Base-by-base conservation (phyloP, 192 early-diverging fungal genomes). In the Umbelopsis vinacea region DNA sequence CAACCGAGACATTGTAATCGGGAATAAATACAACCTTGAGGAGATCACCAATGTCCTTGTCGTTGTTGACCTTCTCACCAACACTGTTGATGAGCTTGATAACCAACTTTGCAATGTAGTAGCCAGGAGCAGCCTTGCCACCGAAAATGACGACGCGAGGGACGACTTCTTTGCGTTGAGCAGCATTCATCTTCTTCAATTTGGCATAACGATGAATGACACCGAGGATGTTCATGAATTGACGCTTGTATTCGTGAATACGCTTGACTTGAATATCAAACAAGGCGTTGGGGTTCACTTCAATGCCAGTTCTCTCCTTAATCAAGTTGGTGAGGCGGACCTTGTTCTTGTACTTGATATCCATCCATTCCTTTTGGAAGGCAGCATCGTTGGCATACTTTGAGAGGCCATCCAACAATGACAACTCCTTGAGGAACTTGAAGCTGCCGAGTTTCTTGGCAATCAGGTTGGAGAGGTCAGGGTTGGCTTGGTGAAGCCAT, bases 81-180 rank as follows among this genome's bases (percentile, higher is more conserved):
- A 94, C 97, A 66, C 90, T 93, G 85, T 95, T 98, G 86, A 99
- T 98, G 38, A 99, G 88, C 91, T 98, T 98, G 86, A 99, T 99
- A 35, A 98, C 91, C 80, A 97, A 82, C 87, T 99, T 99, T 75
- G 97, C 97, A 69, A 98, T 94, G 80, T 95, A 97, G 89, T 99
- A 99, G 60, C 97, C 97, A 4, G 97, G 94, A 7, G 97, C 97
- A 17, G 91, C 91, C 86, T 99, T 99, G 71, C 97, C 97, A 66
- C 95, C 91, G 85, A 99, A 98, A 67, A 99, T 92, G 17, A 95
- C 92, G 12, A 95, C 95, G 70, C 93, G 94, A 53, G 90, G 92
- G 9, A 93, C 91, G 35, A 86, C 90, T 23, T 90, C 82, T 21
- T 74, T 79, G 60, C 87, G 87, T 71, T 93, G 89, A 38, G 79